phyloP scores from a whole-genome alignment of 768 basidiomycete genomes.

The Suillus variegatus region DNA sequence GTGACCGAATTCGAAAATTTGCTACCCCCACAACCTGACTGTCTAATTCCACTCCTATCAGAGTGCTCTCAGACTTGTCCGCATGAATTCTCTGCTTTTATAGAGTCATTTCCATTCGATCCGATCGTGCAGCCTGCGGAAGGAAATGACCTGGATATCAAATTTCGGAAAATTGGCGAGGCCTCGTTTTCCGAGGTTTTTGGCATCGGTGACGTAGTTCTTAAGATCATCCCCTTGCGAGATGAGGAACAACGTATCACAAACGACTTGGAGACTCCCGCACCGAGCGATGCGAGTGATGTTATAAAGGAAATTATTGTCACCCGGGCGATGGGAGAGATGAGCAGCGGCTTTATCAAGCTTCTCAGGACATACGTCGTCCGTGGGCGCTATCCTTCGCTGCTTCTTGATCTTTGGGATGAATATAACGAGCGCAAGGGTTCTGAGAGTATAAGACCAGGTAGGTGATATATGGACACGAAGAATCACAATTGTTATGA shows the following conservation, averaged over 20 bases:
- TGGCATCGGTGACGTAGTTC: slow-evolving; percentile 83
- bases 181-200: slow-evolving; percentile 98
- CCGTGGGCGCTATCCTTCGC: slow-evolving; percentile 78
- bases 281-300: slow-evolving; percentile 72
- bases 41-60: slow-evolving; percentile 63
- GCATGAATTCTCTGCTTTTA: slow-evolving; percentile 81
- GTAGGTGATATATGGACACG: slow-evolving; percentile 42
- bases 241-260: slow-evolving; percentile 41
- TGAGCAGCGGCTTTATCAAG: slow-evolving; percentile 77
- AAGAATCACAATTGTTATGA: slow-evolving; percentile 12
- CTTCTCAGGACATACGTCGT: slow-evolving; percentile 86
- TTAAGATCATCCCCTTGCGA: slow-evolving; percentile 83
- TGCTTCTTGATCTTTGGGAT: slow-evolving; percentile 86
- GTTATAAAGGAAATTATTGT: slow-evolving; percentile 81
- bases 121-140: slow-evolving; percentile 50
- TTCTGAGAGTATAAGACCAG: slow-evolving; percentile 83
- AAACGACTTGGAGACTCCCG: slow-evolving; percentile 55
- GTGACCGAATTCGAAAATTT: slow-evolving; percentile 50
- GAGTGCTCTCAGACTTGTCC: slow-evolving; percentile 72
- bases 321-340: slow-evolving; percentile 73
- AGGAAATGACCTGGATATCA: slow-evolving; percentile 29
- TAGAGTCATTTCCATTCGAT: slow-evolving; percentile 77
- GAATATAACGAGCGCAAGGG: slow-evolving; percentile 73
- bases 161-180: slow-evolving; percentile 89
- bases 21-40: slow-evolving; percentile 44